phyloP scores from a whole-genome alignment of 78 protist genomes.

The Speleostelium caveatum region DNA sequence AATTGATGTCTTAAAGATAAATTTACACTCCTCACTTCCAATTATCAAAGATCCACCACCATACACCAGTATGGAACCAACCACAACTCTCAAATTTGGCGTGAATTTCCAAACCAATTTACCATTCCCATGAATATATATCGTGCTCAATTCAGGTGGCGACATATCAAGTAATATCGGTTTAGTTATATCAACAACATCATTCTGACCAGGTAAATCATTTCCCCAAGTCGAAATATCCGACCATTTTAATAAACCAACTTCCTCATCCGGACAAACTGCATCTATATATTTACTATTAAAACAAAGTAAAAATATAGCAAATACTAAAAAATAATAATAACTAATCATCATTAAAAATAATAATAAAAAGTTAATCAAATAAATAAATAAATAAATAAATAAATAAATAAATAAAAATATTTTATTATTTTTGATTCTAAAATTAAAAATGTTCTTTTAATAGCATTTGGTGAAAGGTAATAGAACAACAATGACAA shows the following conservation, averaged over 20 bases:
- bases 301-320: too few relatives aligned
- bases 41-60: slow-evolving; percentile 38
- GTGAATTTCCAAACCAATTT: slow-evolving; percentile 27
- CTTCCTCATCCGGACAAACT: slow-evolving; percentile 1
- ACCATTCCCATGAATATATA: not conserved
- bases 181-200: slow-evolving; percentile 7
- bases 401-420: too few relatives aligned
- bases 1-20: not conserved
- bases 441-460: too few relatives aligned
- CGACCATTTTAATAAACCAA: not conserved
- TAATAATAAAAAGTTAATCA: not conserved
- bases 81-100: not conserved
- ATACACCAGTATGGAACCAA: not conserved
- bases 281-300: not conserved
- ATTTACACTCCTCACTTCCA: slow-evolving; percentile 37
- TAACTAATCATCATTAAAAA: not conserved
- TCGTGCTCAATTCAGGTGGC: slow-evolving; percentile 9
- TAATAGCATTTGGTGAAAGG: too few relatives aligned
- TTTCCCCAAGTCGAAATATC: not conserved
- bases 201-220: not conserved
- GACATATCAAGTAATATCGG: slow-evolving; percentile 17
- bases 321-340: too few relatives aligned
- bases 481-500: too few relatives aligned
- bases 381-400: too few relatives aligned
- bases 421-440: too few relatives aligned